A percentile compares a stretch with the other conserved stretches of the same genome.
Conservation (phyloP, 2,329 filamentous ascomycete species). For the Lasiodiplodia citricola region DNA sequence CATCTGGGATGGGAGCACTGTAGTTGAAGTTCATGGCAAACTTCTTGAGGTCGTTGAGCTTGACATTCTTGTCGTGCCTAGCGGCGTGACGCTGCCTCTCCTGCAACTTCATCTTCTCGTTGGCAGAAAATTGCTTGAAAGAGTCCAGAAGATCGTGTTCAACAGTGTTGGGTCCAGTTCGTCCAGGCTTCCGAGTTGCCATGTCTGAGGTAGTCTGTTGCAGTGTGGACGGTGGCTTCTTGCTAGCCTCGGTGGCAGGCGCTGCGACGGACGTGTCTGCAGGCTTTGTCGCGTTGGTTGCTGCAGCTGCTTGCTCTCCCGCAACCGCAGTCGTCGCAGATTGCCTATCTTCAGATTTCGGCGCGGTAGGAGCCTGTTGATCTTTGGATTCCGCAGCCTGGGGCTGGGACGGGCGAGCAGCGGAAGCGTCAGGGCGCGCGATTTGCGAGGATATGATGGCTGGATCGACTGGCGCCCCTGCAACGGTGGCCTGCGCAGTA, state of each 20-base stretch:
- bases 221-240: slow-evolving; percentile 13
- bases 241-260: slow-evolving; percentile 29
- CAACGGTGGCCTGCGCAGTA: slow-evolving; percentile 72
- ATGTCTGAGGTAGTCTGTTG: slow-evolving; percentile 22
- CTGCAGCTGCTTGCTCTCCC: neutral
- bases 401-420: slow-evolving; percentile 35
- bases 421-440: slow-evolving; percentile 51
- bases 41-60: slow-evolving; percentile 91
- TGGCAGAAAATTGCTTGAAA: slow-evolving; percentile 68
- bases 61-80: slow-evolving; percentile 82
- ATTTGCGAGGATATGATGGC: slow-evolving; percentile 91
- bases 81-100: slow-evolving; percentile 61
- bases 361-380: slow-evolving; percentile 33
- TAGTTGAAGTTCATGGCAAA: slow-evolving; percentile 96
- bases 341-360: slow-evolving; percentile 17
- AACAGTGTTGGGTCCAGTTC: slow-evolving; percentile 59
- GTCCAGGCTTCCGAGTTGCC: slow-evolving; percentile 42
- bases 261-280: slow-evolving; percentile 28
- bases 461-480: slow-evolving; percentile 80
- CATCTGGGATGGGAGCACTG: slow-evolving; percentile 86
- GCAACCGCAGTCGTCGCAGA: neutral
- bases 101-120: slow-evolving; percentile 65
- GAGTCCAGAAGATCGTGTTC: slow-evolving; percentile 66
- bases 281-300: slow-evolving; percentile 39
- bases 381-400: slow-evolving; percentile 25